Evolutionary conservation across 139 green algal genomes (phyloP), one percentile per base, ranked within the genome.

Genomic region (Chlamydomonas asymmetrica): DNA sequence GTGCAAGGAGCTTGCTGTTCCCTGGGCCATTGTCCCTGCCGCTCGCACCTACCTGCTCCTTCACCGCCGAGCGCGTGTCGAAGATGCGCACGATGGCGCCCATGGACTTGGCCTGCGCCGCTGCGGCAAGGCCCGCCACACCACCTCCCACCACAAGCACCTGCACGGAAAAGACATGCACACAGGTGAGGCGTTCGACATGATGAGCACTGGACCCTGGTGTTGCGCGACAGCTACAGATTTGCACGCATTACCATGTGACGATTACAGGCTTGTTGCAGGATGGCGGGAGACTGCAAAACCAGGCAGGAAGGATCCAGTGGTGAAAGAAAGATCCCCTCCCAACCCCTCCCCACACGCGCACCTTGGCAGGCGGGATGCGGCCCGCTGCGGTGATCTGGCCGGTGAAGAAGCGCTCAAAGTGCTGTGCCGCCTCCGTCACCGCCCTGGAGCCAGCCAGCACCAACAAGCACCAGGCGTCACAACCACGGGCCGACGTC

Each of bases 351-450:
- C 80, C 75, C 3, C 83, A 79, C 8, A 82, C 74, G 0, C 79
- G 66, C 66, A 91, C 82, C 81, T 91, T 90, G 69, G 91, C 90
- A 4, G 91, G 91, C 0, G 89, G 89, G 25, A 94, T 85, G 54
- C 88, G 80, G 18, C 93, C 93, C 20, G 93, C 93, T 6, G 93
- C 93, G 0, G 93, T 98, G 81, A 98, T 98, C 87, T 98, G 91
- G 29, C 91, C 91, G 5, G 88, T 91, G 79, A 97, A 94, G 87
- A 97, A 93, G 63, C 92, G 84, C 8, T 87, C 88, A 79, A 96
- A 97, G 78, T 91, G 75, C 49, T 91, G 74, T 1, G 88, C 84
- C 0, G 92, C 92, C 84, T 97, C 92, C 1, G 95, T 75, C 9
- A 97, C 86, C 18, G 92, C 90, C 48, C 91, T 87, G 79, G 66